Base-by-base conservation (phyloP, 148 eudicot species). In the Rhododendron mucronatum region DNA sequence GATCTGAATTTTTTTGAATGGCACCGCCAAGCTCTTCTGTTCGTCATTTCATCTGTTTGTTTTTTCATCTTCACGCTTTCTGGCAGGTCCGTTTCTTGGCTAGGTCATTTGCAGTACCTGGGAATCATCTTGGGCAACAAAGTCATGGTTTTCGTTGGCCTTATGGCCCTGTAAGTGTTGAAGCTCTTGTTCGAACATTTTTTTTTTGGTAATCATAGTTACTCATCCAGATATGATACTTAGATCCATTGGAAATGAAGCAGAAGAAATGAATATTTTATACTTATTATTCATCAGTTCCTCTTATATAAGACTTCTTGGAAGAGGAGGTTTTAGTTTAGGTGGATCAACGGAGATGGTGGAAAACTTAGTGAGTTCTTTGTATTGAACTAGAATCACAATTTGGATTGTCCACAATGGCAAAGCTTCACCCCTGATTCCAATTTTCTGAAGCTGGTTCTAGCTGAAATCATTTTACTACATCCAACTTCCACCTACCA, bases 141-240 rank as follows among this genome's bases (percentile, higher is more conserved):
- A 97, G 99, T 91, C 93, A 97, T 89, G 98, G 99, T 85, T 97
- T 92, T 80, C 98, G 99, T 80, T 97, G 99, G 99, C 99, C 99
- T 81, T 97, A 93, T 94, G 99, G 99, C 57, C 96, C 99, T 84
- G 99, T 97, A 91, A 89, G 96, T 73, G n/a, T 44, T 33, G 48
- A 37, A 73, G 51, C 47, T 84, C 12, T 75, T 39, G 23, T 55
- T 75, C 14, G 10, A 47, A 84, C 35, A 45, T 13, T 48, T 71
- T 18, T 10, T 11, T 11, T 10, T 37, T 35, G 81, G 48, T 65
- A 23, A 75, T n/a, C 18, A 28, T 10, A 8, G 6, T 18, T 18
- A 2, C 41, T 71, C 65, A 47, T 45, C 55, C 8, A 4, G 20
- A n/a, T 81, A 7, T 10, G 57, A 61, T 59, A 82, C n/a, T 18